A percentile compares a stretch with the other conserved stretches of the same genome.
Conservation (phyloP, 306 rosid genomes). For the Rosa persica region DNA sequence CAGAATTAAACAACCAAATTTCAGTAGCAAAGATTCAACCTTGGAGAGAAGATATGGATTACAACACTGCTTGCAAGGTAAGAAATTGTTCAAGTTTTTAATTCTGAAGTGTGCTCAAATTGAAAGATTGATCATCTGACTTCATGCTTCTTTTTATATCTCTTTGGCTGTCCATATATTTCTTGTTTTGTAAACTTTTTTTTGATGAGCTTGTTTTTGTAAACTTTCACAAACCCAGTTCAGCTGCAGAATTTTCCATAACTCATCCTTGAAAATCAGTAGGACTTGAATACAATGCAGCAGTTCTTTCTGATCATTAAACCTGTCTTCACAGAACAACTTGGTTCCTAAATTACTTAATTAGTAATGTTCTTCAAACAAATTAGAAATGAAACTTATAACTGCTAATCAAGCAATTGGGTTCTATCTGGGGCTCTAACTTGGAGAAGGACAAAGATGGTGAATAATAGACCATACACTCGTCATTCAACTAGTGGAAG, state of each 20-base stretch:
- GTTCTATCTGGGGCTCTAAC: neutral
- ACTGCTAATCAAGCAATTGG: neutral
- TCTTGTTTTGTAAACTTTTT: neutral
- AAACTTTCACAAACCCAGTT: neutral
- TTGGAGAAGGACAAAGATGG: neutral
- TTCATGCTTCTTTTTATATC: neutral
- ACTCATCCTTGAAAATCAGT: neutral
- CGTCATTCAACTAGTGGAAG: neutral
- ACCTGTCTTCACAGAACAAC: too few relatives aligned
- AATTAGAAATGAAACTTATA: neutral
- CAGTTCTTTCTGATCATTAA: neutral
- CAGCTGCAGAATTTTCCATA: neutral
- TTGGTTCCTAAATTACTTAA: neutral
- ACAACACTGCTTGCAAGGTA: conserved; percentile 55
- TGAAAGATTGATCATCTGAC: neutral
- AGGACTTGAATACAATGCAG: conserved; percentile 10
- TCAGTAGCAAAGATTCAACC: neutral
- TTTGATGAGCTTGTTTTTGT: neutral
- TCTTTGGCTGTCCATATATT: neutral
- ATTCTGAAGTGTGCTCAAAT: neutral
- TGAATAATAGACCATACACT: neutral
- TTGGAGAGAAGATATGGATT: conserved; percentile 43
- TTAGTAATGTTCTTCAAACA: neutral
- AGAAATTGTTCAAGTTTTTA: neutral
- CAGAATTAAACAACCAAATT: conserved; percentile 17